Evolutionary conservation across 2,329 filamentous ascomycete genomes (phyloP), one percentile per base, ranked within the genome.

Genomic region (Helicocarpus griseus): DNA sequence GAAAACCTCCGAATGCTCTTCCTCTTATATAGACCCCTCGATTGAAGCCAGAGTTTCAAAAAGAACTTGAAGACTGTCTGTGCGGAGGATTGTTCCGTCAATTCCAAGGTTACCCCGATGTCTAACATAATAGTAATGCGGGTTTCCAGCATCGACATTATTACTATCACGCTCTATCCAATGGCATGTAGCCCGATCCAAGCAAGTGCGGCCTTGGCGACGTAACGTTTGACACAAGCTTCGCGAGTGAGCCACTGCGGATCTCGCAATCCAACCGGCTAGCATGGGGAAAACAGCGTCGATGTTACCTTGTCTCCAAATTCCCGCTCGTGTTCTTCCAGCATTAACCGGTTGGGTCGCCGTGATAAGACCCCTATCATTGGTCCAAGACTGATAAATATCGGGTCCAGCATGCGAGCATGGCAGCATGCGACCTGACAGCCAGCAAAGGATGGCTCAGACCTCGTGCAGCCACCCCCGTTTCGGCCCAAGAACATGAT

Each of bases 201-300:
- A 26, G 40, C 24, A 9, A 13, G n/a, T 44, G 44, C 31, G 19
- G 19, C 11, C 28, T 50, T 44, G 39, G 48, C 39, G 24, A 44
- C 29, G 48, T 24, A 50, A 50, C 39, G 39, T 50, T 35, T 44
- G n/a, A 33, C 39, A 39, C 6, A 50, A 44, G 28, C 28, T 33
- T 44, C 14, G 13, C 9, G 28, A 26, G 14, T 5, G 28, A 29
- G 28, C 47, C 35, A 31, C 11, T 41, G 17, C 14, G 24, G 26
- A 44, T 43, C 36, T 21, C 29, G 24, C 38, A 31, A 7, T 21
- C n/a, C n/a, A 24, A 26, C 22, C 11, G 8, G 8, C 41, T 26
- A 11, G 9, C 31, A 36, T 14, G 1, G 21, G n/a, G 21, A 14
- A 8, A 14, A 17, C 7, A 14, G 11, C 2, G 26, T 44, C 17